phyloP scores from a whole-genome alignment of 139 green algal genomes.

The Zygnema circumcarinatum region DNA sequence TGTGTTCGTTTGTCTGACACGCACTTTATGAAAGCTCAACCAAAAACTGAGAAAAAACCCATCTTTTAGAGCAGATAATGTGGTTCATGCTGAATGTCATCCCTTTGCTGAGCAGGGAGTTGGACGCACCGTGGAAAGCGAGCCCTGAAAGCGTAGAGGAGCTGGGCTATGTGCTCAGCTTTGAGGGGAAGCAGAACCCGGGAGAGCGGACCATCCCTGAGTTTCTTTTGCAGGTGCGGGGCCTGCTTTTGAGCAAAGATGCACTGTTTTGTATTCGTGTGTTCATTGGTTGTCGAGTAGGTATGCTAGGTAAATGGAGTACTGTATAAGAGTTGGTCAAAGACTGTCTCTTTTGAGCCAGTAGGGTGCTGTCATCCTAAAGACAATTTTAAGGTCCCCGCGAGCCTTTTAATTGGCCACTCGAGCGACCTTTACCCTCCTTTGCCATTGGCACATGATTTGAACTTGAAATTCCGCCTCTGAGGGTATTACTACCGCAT shows the following conservation, averaged over 20 bases:
- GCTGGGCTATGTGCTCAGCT: not conserved
- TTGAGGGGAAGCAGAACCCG: not conserved
- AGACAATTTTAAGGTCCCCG: no score
- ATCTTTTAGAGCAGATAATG: not conserved
- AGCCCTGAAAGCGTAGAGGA: conserved; percentile 1
- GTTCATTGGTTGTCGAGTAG: not conserved
- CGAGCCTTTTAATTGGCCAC: no score
- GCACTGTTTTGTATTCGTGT: not conserved
- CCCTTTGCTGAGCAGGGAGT: not conserved
- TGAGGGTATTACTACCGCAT: no score
- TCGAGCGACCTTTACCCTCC: no score
- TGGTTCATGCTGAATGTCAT: not conserved
- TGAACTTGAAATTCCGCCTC: no score
- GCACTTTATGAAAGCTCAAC: no score
- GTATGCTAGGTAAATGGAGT: not conserved
- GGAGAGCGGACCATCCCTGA: not conserved
- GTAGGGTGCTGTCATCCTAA: no score
- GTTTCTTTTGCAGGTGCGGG: not conserved
- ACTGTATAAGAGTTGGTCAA: no score
- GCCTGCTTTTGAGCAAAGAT: not conserved
- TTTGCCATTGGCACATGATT: no score
- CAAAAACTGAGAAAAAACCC: no score
- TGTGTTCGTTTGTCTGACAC: not conserved
- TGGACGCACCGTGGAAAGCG: not conserved
- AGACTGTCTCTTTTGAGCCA: no score